Evolutionary conservation across 2,329 filamentous ascomycete species (phyloP).

Genomic region (Orbilia javanica): DNA sequence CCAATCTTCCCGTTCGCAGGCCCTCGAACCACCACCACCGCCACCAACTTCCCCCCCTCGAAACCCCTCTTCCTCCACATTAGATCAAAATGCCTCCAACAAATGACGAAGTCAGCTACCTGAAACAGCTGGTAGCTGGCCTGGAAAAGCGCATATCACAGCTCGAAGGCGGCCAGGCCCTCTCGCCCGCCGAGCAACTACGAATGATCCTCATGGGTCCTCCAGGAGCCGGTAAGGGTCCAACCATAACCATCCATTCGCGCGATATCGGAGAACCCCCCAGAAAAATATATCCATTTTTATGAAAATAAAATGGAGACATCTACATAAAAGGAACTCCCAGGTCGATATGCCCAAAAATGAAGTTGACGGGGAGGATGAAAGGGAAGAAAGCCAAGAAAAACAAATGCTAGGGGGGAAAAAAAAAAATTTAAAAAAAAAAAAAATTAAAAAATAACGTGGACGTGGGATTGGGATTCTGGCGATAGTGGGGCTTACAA

Average conservation of each 20-base stretch:
- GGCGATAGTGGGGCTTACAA: slow-evolving; percentile 56
- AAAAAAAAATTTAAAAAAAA: neutral
- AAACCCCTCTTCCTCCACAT: slow-evolving; percentile 63
- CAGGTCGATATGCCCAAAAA: neutral
- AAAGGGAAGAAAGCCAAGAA: neutral
- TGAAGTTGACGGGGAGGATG: neutral
- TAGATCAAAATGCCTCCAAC: slow-evolving; percentile 80
- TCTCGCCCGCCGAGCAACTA: slow-evolving; percentile 74
- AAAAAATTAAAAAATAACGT: neutral
- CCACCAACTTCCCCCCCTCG: slow-evolving; percentile 53
- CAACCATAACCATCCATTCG: neutral
- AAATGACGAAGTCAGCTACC: slow-evolving; percentile 84
- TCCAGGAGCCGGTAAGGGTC: slow-evolving; percentile 87
- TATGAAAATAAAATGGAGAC: neutral
- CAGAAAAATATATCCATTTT: too few relatives aligned
- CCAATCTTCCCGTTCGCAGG: slow-evolving; percentile 29
- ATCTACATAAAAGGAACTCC: neutral
- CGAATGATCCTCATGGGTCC: slow-evolving; percentile 98
- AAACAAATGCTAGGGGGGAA: too few relatives aligned
- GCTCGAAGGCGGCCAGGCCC: slow-evolving; percentile 76
- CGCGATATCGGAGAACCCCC: too few relatives aligned
- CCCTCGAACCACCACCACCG: neutral
- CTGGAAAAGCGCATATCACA: slow-evolving; percentile 88
- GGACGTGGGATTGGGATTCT: neutral
- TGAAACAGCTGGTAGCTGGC: slow-evolving; percentile 84